Evolutionary conservation across 2,329 filamentous ascomycete species (phyloP).

Genomic region (Thielaviopsis euricoi): DNA sequence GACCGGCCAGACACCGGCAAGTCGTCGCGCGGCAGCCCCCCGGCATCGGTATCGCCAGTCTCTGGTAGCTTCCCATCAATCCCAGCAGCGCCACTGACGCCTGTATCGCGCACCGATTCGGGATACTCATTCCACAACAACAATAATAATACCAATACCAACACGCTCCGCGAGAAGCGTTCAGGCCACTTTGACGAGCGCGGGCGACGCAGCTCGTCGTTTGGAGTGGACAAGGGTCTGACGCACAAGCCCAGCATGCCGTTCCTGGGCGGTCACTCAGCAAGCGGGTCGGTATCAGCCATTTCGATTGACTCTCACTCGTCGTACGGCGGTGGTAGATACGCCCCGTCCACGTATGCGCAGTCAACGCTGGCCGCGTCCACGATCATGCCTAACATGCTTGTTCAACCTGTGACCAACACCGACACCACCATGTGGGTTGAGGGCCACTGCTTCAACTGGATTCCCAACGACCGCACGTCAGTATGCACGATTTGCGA

Average conservation of each 20-base stretch:
- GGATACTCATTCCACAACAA: slow-evolving; percentile 73
- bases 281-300: slow-evolving; percentile 42
- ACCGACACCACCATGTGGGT: slow-evolving; percentile 71
- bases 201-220: slow-evolving; percentile 84
- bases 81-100: slow-evolving; percentile 41
- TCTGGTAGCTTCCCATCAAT: slow-evolving; percentile 63
- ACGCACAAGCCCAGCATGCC: slow-evolving; percentile 56
- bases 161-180: slow-evolving; percentile 80
- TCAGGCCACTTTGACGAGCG: slow-evolving; percentile 78
- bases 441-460: slow-evolving; percentile 67
- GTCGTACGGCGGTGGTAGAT: slow-evolving; percentile 50
- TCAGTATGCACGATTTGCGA: slow-evolving; percentile 59
- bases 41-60: slow-evolving; percentile 54
- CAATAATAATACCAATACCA: no score
- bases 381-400: slow-evolving; percentile 73
- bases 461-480: slow-evolving; percentile 37
- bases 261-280: slow-evolving; percentile 49
- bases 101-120: slow-evolving; percentile 79
- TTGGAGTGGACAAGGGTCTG: slow-evolving; percentile 59
- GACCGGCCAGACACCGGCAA: slow-evolving; percentile 67
- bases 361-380: slow-evolving; percentile 75
- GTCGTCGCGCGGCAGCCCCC: slow-evolving; percentile 44
- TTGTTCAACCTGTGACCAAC: slow-evolving; percentile 62
- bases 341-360: slow-evolving; percentile 70
- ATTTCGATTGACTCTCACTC: slow-evolving; percentile 49